Evolutionary conservation across 2,329 filamentous ascomycete species (phyloP).

Genomic region (Fusarium setosum): DNA sequence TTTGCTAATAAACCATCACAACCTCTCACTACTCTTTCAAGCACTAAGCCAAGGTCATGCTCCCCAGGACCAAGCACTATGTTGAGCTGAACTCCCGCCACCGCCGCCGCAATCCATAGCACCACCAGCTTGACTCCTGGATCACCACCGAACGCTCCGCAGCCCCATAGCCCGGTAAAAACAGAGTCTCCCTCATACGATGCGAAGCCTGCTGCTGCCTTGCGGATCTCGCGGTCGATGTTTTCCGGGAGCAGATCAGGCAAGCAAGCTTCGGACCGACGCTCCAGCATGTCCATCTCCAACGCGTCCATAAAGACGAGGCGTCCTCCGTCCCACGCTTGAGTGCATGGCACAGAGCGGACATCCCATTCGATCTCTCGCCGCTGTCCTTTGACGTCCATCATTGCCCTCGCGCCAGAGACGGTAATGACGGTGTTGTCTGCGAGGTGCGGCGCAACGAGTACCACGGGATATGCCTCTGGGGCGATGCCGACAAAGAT

Average conservation of each 20-base stretch:
- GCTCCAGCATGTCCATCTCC: slow-evolving; percentile 46
- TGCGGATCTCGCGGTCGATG: slow-evolving; percentile 45
- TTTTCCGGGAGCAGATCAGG: slow-evolving; percentile 43
- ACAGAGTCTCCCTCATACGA: slow-evolving; percentile 33
- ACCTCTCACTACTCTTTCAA: slow-evolving; percentile 11
- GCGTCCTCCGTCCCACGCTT: slow-evolving; percentile 37
- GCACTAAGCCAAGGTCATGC: slow-evolving; percentile 24
- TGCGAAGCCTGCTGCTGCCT: slow-evolving; percentile 44
- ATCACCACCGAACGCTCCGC: slow-evolving; percentile 50
- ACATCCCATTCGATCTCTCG: slow-evolving; percentile 43
- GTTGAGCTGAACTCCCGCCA: slow-evolving; percentile 33
- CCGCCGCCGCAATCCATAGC: slow-evolving; percentile 48
- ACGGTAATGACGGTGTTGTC: slow-evolving; percentile 43
- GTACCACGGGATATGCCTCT: slow-evolving; percentile 49
- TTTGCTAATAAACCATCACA: slow-evolving; percentile 7
- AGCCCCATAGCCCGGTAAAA: slow-evolving; percentile 48
- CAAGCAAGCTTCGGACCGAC: slow-evolving; percentile 11
- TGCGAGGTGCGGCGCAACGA: slow-evolving; percentile 45
- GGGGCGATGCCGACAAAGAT: slow-evolving; percentile 49
- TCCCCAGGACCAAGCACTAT: slow-evolving; percentile 30
- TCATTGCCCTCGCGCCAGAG: slow-evolving; percentile 44
- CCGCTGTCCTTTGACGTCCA: slow-evolving; percentile 44
- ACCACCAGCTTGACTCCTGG: slow-evolving; percentile 46
- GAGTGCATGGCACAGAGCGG: not conserved
- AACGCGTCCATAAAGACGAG: slow-evolving; percentile 52